These are phyloP conservation scores for Saussurea involucrata DNA, from an alignment of 129 eudicot genomes.

Conservation along the genomic window DNA sequence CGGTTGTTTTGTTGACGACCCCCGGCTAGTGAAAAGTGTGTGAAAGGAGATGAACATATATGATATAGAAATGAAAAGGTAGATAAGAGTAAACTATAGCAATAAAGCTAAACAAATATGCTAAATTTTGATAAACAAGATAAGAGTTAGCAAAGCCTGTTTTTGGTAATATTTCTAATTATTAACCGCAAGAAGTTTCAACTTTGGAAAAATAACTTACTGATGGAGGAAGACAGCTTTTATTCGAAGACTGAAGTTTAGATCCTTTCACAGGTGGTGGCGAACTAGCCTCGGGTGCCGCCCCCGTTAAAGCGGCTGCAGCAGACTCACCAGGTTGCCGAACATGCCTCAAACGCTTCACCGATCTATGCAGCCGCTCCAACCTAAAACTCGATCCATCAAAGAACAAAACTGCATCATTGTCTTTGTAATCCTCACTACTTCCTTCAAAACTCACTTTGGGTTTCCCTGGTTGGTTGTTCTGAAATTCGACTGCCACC, in stretches of 20 bases:
- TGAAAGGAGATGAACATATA: too few relatives aligned
- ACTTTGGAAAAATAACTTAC: constrained; percentile 30
- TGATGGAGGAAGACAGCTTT: constrained; percentile 40
- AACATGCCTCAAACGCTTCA: constrained; percentile 72
- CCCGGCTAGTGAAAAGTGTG: too few relatives aligned
- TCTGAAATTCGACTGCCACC: constrained; percentile 79
- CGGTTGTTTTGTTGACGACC: too few relatives aligned
- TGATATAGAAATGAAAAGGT: background rate
- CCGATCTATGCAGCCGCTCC: constrained; percentile 91
- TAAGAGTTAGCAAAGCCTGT: background rate
- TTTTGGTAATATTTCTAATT: background rate
- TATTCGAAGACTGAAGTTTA: constrained; percentile 54
- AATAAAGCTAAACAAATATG: background rate
- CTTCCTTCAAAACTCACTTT: constrained; percentile 78
- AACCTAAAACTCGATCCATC: constrained; percentile 80
- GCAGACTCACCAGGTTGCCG: constrained; percentile 80
- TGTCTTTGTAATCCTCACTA: constrained; percentile 89
- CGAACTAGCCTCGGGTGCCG: constrained; percentile 43
- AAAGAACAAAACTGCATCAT: constrained; percentile 93
- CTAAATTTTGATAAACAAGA: background rate
- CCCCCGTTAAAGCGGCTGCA: constrained; percentile 26
- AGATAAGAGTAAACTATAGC: background rate
- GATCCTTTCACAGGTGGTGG: constrained; percentile 55
- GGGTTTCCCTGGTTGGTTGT: constrained; percentile 83
- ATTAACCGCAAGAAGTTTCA: background rate